Percentiles rank a stretch among this genome's conserved stretches.
These are phyloP conservation scores for Fibroporia radiculosa DNA, from an alignment of 768 basidiomycete species.

Conservation along the genomic window DNA sequence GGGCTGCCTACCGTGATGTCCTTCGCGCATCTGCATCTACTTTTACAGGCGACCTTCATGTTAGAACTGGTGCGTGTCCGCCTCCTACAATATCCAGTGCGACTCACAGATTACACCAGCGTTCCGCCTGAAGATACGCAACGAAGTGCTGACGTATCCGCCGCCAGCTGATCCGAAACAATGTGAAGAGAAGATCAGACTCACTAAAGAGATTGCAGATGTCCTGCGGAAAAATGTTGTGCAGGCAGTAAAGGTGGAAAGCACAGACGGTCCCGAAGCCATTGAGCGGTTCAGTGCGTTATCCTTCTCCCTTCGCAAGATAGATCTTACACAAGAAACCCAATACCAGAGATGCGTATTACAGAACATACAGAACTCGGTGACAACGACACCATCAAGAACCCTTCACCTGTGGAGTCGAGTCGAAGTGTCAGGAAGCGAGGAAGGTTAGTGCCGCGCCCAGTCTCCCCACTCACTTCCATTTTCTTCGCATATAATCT, in stretches of 20 bases:
- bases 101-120: constrained; percentile 34
- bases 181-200: constrained; percentile 46
- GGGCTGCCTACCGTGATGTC: constrained; percentile 68
- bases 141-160: constrained; percentile 40
- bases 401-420: constrained; percentile 39
- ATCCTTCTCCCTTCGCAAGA: neutral
- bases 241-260: constrained; percentile 53
- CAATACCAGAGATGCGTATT: constrained; percentile 53
- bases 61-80: constrained; percentile 17
- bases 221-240: constrained; percentile 80
- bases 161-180: constrained; percentile 36
- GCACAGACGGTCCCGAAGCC: constrained; percentile 23
- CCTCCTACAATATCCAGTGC: constrained; percentile 2
- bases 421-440: constrained; percentile 39
- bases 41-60: constrained; percentile 46
- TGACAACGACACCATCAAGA: constrained; percentile 73
- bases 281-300: constrained; percentile 56
- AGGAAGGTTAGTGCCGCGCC: constrained; percentile 10
- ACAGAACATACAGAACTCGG: constrained; percentile 83
- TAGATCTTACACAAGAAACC: neutral
- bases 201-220: constrained; percentile 64
- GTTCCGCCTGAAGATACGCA: constrained; percentile 64
- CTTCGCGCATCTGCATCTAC: constrained; percentile 60
- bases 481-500: neutral
- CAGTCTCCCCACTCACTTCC: neutral